Base-by-base conservation (phyloP, 371 early-diverging fungal genomes). In the Mucor indicus region DNA sequence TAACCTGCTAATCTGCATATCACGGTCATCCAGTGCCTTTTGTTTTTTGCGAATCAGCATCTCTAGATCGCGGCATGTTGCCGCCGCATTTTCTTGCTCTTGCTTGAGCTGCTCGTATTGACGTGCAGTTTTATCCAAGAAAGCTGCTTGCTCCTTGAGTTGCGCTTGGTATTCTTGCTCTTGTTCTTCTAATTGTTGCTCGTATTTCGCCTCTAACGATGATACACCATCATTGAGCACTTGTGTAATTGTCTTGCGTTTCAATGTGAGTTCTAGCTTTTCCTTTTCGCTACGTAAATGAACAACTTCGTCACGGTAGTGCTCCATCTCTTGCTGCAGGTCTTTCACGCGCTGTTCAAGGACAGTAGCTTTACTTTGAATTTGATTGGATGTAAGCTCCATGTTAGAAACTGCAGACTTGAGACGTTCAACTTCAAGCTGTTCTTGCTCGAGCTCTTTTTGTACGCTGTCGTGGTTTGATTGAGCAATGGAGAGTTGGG, bases 121-220 rank as follows among this genome's bases (percentile, higher is more conserved):
- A 8, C 59, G 55, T 8, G 44, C 38, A 0, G 65, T 64, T 55
- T 72, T 70, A 23, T 66, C 61, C 35, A 72, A 27, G 12, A 64
- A 50, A 2, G 69, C 73, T 10, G 60, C 57, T n/a, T 68, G 76
- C 15, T 76, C 76, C 17, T 72, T 64, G 10, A 75, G 44, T 23
- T 76, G 67, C 0, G 71, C 73, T 35, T 64, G 66, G 43, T 72
- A 72, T 25, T 76, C 73, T 41, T 70, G 62, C 19, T 55, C 57
- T 42, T 67, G 65, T 38, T 72, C 77, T 36, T 69, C 71, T 45
- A 72, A 9, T 43, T 66, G 64, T 31, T 76, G 77, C 22, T 72
- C 71, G 31, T 61, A 67, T n/a, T 62, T 54, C 2, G 40, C 64
- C 9, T 51, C 56, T 13, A 52, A 8, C 8, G 8, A 12, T 29